These are phyloP conservation scores for Alternaria hordeiaustralica DNA, from an alignment of 2,329 filamentous ascomycete species.

Conservation along the genomic window DNA sequence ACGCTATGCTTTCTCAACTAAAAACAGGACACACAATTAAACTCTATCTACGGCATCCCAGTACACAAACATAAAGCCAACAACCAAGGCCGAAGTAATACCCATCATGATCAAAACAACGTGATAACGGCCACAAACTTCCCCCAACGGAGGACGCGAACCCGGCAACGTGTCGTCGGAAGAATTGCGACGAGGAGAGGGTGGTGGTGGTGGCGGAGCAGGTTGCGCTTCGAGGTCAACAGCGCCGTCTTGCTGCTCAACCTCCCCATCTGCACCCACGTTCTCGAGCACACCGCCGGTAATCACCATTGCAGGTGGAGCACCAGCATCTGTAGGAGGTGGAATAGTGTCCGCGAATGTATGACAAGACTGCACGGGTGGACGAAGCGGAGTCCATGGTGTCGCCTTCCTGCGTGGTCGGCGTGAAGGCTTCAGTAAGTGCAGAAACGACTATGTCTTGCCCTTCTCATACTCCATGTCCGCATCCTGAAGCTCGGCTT, in stretches of 20 bases:
- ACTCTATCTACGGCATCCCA: conserved; percentile 1
- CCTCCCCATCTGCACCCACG: background rate
- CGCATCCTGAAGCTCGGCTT: conserved; percentile 41
- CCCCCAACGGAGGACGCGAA: background rate
- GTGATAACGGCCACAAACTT: background rate
- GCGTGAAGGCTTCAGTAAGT: background rate
- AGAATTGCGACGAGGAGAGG: background rate
- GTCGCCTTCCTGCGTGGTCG: background rate
- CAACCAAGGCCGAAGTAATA: conserved; percentile 1
- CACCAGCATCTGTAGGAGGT: background rate
- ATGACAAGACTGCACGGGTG: conserved; percentile 1
- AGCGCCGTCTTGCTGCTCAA: background rate
- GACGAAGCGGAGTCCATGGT: background rate
- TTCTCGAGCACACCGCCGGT: background rate
- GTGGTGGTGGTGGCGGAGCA: background rate
- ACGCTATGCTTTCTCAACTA: conserved; percentile 16
- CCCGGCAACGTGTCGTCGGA: background rate
- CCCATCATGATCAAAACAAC: background rate
- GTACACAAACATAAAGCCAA: conserved; percentile 5
- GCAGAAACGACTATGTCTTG: conserved; percentile 27
- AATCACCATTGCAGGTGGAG: background rate
- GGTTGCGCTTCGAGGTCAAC: conserved; percentile 9
- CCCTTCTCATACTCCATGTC: conserved; percentile 38
- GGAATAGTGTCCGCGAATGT: conserved; percentile 2
- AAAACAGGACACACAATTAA: conserved; percentile 1